Percentiles rank a stretch among this genome's conserved stretches.
phyloP scores from a whole-genome alignment of 176 grass and related monocot genomes.

The Pontederia crassipes region DNA sequence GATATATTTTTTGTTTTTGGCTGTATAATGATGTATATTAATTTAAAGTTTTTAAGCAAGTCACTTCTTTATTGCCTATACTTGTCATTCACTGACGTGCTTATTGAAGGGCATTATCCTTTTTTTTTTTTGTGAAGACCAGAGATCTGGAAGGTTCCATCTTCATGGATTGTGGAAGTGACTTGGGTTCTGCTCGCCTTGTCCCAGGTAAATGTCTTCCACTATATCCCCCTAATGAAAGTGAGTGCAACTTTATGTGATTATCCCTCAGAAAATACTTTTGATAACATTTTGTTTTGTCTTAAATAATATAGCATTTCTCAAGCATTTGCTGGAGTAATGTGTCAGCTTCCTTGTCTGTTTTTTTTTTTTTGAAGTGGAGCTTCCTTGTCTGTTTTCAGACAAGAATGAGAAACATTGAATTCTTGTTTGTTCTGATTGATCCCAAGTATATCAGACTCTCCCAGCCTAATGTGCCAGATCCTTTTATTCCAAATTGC shows the following conservation, averaged over 20 bases:
- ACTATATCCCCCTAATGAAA: neutral
- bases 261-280: neutral
- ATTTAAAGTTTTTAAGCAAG: neutral
- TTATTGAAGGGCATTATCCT: slow-evolving; percentile 15
- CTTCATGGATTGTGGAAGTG: slow-evolving; percentile 89
- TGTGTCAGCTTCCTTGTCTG: too few species aligned
- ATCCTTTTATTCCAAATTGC: too few species aligned
- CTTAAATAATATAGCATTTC: too few species aligned
- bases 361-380: too few species aligned
- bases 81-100: neutral
- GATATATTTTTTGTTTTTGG: too few species aligned
- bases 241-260: neutral
- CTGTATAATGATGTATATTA: neutral
- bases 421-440: too few species aligned
- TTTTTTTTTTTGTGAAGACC: slow-evolving; percentile 41
- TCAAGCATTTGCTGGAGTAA: too few species aligned
- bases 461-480: too few species aligned
- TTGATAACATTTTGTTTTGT: too few species aligned
- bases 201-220: slow-evolving; percentile 49
- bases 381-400: too few species aligned
- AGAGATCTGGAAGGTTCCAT: slow-evolving; percentile 69
- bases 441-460: too few species aligned
- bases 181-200: slow-evolving; percentile 71
- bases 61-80: slow-evolving; percentile 3
- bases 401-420: too few species aligned